Evolutionary conservation across 1,139 yeast genomes (phyloP), one percentile per base, ranked within the genome.

Genomic region (Suhomyces guaymorum): DNA sequence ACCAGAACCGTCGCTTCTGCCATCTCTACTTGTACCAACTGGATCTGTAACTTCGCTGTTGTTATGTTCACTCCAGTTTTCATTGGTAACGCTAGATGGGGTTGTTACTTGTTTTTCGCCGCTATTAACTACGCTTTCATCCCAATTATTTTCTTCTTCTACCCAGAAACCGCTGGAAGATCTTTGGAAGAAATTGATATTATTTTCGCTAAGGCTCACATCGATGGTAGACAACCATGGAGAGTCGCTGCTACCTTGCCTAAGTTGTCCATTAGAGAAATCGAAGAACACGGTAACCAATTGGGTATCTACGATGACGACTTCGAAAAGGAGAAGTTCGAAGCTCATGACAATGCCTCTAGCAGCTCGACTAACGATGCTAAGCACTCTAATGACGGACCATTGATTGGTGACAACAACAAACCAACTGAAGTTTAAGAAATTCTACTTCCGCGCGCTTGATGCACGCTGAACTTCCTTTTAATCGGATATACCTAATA

Each of bases 1-100:
- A 73, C 79, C 29, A 74, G 84, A 63, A 75, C 81, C 31, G 66
- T 55, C 61, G 81, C 66, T 54, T 63, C 76, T 34, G 82, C 80
- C 24, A 59, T 75, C 22, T 57, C 63, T 27, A 63, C 68, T 11
- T 62, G 66, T 47, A 55, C 78, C 41, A 74, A 75, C 62, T 73
- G 78, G 78, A 54, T 66, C 35, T 64, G 67, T 58, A 72, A 72
- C 57, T 74, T 73, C 48, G 63, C 74, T 54, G 76, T 73, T 17
- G 77, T 74, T 33, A 67, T 70, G 71, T 66, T 75, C 46, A 75
- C 80, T 10, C 81, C 81, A 1, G 58, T 73, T 25, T 73, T 72
- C 26, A 68, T 75, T 52, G 54, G 52, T 32, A 59, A 59, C 37
- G 68, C 76, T 33, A 56, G 59, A 13, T 63, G 69, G 53, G 67